Evolutionary conservation across 2,329 filamentous ascomycete species (phyloP).

Genomic region (Thelonectria blattea): DNA sequence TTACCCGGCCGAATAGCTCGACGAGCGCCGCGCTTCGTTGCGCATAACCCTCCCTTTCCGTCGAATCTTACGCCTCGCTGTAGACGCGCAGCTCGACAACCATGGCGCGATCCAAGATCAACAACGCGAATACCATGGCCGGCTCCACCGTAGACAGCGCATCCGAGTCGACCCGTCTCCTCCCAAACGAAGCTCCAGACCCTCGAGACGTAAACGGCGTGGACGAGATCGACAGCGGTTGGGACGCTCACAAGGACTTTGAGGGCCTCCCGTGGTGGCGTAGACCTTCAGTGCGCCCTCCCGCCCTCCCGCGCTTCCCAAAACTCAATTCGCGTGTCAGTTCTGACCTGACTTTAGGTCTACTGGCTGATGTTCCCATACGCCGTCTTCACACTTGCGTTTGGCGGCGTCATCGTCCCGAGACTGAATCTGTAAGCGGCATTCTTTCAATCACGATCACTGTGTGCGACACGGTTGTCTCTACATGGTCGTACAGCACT

Average conservation of each 20-base stretch:
- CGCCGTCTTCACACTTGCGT: slow-evolving; percentile 81
- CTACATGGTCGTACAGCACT: slow-evolving; percentile 6
- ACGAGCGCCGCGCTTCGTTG: neutral
- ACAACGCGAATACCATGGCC: slow-evolving; percentile 1
- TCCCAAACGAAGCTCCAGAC: slow-evolving; percentile 40
- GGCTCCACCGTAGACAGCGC: slow-evolving; percentile 16
- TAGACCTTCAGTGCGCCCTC: slow-evolving; percentile 61
- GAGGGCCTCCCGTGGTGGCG: slow-evolving; percentile 66
- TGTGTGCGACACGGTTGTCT: neutral
- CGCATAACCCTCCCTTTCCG: neutral
- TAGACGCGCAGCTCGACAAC: neutral
- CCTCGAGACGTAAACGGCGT: slow-evolving; percentile 17
- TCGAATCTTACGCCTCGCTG: neutral
- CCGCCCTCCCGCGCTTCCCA: neutral
- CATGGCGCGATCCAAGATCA: slow-evolving; percentile 8
- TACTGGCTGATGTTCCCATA: slow-evolving; percentile 86
- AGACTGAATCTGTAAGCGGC: slow-evolving; percentile 75
- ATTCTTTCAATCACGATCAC: neutral
- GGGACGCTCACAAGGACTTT: slow-evolving; percentile 64
- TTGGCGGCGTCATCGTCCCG: slow-evolving; percentile 84
- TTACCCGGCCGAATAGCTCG: neutral
- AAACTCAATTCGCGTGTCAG: slow-evolving; percentile 6
- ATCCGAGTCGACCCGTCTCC: slow-evolving; percentile 48
- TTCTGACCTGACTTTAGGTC: slow-evolving; percentile 58
- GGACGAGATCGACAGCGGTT: slow-evolving; percentile 39